Base-by-base conservation (phyloP, 305 asterid species). In the Ilex paraguariensis region DNA sequence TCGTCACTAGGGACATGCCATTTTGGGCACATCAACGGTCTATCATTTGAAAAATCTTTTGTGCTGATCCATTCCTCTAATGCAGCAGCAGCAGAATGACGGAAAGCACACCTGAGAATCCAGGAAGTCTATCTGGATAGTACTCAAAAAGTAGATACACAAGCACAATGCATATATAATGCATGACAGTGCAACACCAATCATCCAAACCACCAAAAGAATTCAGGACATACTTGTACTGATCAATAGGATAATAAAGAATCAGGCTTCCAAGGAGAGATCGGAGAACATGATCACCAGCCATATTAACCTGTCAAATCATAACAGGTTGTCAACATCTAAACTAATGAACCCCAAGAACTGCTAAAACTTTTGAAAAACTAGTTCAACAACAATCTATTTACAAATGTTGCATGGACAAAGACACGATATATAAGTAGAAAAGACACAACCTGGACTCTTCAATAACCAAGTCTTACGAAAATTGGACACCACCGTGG, bases 261-360 rank as follows among this genome's bases (percentile, higher is more conserved):
- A 88, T 79, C 80, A 92, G 84, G 78, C 96, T 86, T 76, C 96
- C 98, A 73, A 94, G 85, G 70, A 94, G 97, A 73, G 99, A 88
- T 78, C 98, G 95, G 21, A 94, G 95, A 67, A 88, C 80, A 60
- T 88, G 95, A 77, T 88, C 99, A 73, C 97, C 97, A 71, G 99
- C 98, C 65, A 95, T 95, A 81, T 94, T 94, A 62, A 94, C 98
- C 99, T 94, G 93, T 74, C 80, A 81, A 65, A 58, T 72, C 54
- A 45, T 59, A 11, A 14, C 13, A 36, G 15, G 30, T 57, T 10
- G 31, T 63, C 55, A 69, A 4, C 3, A 45, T 14, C 55, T 10
- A 61, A 21, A 51, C 10, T 46, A 13, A 46, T 13, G 11, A 10
- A 12, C 52, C 56, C 21, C 10, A 2, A 16, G 56, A 52, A 30